phyloP scores from a whole-genome alignment of 139 green algal genomes.

The Mesotaenium endlicherianum region DNA sequence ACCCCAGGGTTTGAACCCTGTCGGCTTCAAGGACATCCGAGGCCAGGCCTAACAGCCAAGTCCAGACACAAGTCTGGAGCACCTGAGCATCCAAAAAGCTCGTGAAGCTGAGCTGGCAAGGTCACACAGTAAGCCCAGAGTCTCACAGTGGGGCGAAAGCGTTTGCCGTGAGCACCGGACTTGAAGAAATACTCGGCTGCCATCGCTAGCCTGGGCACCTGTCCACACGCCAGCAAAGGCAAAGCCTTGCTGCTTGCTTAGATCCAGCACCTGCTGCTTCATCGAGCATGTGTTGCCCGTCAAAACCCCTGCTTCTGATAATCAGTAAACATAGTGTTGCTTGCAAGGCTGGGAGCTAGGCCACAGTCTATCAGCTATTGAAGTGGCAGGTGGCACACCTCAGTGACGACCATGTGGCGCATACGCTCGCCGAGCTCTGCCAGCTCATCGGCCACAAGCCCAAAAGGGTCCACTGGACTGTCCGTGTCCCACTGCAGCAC shows the following conservation, averaged over 20 bases:
- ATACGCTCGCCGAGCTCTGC: conserved; percentile 43
- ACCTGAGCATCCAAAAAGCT: too few species aligned
- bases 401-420: conserved; percentile 44
- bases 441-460: conserved; percentile 52
- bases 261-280: background rate
- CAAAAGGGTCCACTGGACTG: conserved; percentile 47
- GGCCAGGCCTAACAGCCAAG: too few species aligned
- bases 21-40: too few species aligned
- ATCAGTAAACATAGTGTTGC: background rate
- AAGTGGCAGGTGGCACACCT: conserved; percentile 17
- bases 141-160: conserved; percentile 73
- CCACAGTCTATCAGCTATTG: too few species aligned
- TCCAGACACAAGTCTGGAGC: too few species aligned
- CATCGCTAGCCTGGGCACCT: conserved; percentile 77
- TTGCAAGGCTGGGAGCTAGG: too few species aligned
- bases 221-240: conserved; percentile 18
- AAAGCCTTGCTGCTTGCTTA: background rate
- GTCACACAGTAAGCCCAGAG: too few species aligned
- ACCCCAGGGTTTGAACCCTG: too few species aligned
- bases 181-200: conserved; percentile 89
- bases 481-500: too few species aligned
- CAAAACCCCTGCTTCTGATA: background rate
- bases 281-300: background rate
- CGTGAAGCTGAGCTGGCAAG: too few species aligned
- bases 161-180: conserved; percentile 85